A percentile compares a stretch with the other conserved stretches of the same genome.
These are phyloP conservation scores for Anethum foeniculum DNA, from an alignment of 140 eudicot species.

Conservation along the genomic window DNA sequence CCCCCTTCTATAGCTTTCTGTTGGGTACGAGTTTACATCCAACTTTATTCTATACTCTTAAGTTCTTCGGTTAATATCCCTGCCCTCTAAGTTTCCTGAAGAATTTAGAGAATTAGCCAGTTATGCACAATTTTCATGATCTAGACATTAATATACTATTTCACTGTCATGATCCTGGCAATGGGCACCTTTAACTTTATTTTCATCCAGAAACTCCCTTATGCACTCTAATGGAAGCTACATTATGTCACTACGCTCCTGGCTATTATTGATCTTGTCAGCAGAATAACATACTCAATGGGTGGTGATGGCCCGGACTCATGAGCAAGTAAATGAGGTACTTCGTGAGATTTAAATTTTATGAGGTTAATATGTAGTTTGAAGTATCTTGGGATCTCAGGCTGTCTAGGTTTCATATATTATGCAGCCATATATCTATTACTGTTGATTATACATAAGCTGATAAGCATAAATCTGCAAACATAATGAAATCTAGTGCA, in stretches of 20 bases:
- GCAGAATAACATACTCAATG: background rate
- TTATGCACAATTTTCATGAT: background rate
- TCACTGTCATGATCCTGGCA: background rate
- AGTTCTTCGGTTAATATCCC: background rate
- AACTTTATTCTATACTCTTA: background rate
- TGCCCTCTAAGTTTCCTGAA: background rate
- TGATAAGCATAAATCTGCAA: background rate
- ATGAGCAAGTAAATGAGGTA: too few species aligned
- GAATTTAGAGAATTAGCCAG: background rate
- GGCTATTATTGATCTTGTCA: background rate
- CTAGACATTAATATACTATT: background rate
- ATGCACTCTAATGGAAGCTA: background rate
- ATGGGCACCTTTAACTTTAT: background rate
- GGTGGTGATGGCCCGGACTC: background rate
- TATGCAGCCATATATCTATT: background rate
- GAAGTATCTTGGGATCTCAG: background rate
- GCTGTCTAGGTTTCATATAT: background rate
- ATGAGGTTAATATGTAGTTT: background rate
- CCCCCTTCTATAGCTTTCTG: background rate
- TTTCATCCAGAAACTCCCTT: background rate
- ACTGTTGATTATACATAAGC: background rate
- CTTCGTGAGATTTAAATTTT: background rate
- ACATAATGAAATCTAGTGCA: background rate
- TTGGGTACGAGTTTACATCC: background rate
- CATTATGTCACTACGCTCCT: background rate